phyloP scores from a whole-genome alignment of 2,329 filamentous ascomycete species.

The Onygenales sp. region DNA sequence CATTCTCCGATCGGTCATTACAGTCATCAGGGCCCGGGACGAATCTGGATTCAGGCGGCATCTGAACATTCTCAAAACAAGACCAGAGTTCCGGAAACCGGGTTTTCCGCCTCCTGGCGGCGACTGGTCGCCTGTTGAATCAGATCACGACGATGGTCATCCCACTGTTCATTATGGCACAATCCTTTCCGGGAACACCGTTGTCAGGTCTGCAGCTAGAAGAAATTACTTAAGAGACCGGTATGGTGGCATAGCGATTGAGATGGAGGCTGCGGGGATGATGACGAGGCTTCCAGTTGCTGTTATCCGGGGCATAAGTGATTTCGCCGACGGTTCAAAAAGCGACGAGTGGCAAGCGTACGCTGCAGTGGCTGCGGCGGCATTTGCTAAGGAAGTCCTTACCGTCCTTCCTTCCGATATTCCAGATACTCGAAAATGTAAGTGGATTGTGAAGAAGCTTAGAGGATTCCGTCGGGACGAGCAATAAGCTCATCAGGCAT shows the following conservation, averaged over 20 bases:
- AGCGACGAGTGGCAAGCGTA: not conserved
- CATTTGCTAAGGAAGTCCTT: not conserved
- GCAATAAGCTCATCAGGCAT: too few species aligned
- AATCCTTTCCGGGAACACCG: conserved; percentile 24
- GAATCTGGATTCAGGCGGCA: not conserved
- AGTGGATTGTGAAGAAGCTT: not conserved
- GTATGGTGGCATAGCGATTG: not conserved
- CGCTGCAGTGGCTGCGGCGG: not conserved
- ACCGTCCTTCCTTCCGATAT: not conserved
- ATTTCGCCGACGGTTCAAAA: not conserved
- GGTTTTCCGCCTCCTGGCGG: not conserved
- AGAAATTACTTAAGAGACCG: conserved; percentile 16
- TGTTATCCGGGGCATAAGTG: not conserved
- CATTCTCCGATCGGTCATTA: not conserved
- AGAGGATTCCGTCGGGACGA: too few species aligned
- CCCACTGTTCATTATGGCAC: conserved; percentile 25
- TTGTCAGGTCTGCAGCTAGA: conserved; percentile 20
- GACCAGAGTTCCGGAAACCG: not conserved
- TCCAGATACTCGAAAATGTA: not conserved
- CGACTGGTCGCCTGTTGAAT: not conserved
- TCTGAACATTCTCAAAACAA: not conserved
- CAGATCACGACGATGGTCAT: conserved; percentile 7
- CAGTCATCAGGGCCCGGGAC: not conserved
- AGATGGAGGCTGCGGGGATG: not conserved
- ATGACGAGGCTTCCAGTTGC: not conserved